Conservation (phyloP, 768 basidiomycete genomes). For the Leccinum aurantiacum region DNA sequence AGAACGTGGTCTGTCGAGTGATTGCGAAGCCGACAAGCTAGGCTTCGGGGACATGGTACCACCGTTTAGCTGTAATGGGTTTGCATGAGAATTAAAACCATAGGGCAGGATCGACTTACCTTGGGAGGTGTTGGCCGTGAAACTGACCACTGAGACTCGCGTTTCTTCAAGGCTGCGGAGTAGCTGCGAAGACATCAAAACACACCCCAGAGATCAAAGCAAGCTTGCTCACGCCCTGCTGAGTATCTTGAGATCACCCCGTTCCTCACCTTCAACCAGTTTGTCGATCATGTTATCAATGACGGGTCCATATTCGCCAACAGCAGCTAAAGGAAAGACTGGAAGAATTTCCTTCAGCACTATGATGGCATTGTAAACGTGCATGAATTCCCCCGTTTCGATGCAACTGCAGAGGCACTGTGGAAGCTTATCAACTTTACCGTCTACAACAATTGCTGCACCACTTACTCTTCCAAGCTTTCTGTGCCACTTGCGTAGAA, state of each 20-base stretch:
- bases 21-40: conserved; percentile 26
- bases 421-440: conserved; percentile 1
- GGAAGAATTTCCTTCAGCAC: conserved; percentile 89
- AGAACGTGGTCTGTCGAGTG: conserved; percentile 33
- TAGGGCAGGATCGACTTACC: conserved; percentile 22
- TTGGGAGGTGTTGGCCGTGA: conserved; percentile 33
- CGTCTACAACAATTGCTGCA: not conserved
- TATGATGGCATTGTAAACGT: conserved; percentile 95
- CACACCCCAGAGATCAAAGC: not conserved
- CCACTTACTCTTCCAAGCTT: conserved; percentile 65
- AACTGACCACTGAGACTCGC: conserved; percentile 57
- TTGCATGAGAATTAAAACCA: not conserved
- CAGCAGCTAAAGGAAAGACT: conserved; percentile 76
- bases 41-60: conserved; percentile 30
- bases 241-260: conserved; percentile 81
- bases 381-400: conserved; percentile 90
- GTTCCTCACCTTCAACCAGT: conserved; percentile 72
- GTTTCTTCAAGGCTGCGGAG: conserved; percentile 71
- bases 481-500: conserved; percentile 83
- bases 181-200: conserved; percentile 45
- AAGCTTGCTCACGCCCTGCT: conserved; percentile 61
- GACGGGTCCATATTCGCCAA: conserved; percentile 51
- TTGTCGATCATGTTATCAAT: conserved; percentile 63
- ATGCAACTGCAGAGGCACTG: conserved; percentile 83
- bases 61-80: conserved; percentile 26